Evolutionary conservation across 345 rosid species (phyloP), one percentile per base, ranked within the genome.

Genomic region (Punica granatum): DNA sequence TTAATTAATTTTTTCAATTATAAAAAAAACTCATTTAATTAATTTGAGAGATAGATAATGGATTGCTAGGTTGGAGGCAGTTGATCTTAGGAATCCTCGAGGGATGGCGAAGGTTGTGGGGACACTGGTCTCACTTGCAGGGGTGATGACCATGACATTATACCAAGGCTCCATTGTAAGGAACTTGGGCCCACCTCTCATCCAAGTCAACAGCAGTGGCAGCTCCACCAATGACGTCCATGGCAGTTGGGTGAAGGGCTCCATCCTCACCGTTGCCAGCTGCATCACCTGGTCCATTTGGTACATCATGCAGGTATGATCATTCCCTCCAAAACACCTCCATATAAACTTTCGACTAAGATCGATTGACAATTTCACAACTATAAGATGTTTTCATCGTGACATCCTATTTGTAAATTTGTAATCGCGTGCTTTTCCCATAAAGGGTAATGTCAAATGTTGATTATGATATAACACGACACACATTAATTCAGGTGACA

Each of bases 251-350:
- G 31, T 84, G 41, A 82, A 81, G 72, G 95, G 91, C 54, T 82
- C 95, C 9, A 35, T 86, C 63, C 87, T 88, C 30, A 72, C 82
- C 0, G 76, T 83, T 62, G 78, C 81, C 6, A 86, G 95, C 76
- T 83, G 95, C 80, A 28, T 88, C 64, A 46, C 82, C 30, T 88
- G 88, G 87, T 86, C 90, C 9, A 6, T 80, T 0, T 74, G 85
- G 88, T 88, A 74, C 71, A 86, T 86, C 65, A 83, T 88, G 94
- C 91, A 86, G 90, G 90, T 87, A 56, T 6, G 6, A 23, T 49
- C 6, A 4, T 4, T 37, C 6, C 41, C 11, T 37, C n/a, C n/a
- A n/a, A n/a, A n/a, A n/a, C n/a, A n/a, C n/a, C n/a, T n/a, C n/a
- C n/a, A n/a, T n/a, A n/a, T n/a, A n/a, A n/a, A n/a, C n/a, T n/a